These are phyloP conservation scores for Cicer arietinum DNA, from an alignment of 306 rosid species.

Conservation along the genomic window DNA sequence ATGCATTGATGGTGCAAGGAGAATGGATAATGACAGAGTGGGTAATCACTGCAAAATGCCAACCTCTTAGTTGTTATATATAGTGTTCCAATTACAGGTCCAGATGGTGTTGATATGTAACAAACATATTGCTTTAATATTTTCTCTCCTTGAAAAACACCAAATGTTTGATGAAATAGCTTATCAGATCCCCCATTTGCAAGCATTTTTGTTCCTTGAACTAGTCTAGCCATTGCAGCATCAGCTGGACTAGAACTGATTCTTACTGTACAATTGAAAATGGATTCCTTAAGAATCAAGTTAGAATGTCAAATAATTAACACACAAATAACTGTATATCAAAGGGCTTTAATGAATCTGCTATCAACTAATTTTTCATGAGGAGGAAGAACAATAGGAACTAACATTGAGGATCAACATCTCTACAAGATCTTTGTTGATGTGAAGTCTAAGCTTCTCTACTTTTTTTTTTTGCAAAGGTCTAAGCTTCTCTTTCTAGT, in stretches of 20 bases:
- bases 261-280: conserved; percentile 55
- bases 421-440: not conserved
- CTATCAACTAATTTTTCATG: not conserved
- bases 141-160: conserved; percentile 62
- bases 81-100: conserved; percentile 71
- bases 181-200: conserved; percentile 69
- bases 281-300: conserved; percentile 18
- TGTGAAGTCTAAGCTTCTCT: not conserved
- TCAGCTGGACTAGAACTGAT: conserved; percentile 58
- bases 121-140: conserved; percentile 67
- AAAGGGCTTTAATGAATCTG: not conserved
- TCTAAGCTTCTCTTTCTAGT: too few species aligned
- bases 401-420: not conserved
- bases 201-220: conserved; percentile 66
- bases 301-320: not conserved
- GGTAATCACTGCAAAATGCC: conserved; percentile 80
- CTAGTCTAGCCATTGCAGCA: conserved; percentile 74
- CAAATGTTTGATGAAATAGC: conserved; percentile 65
- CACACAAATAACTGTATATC: not conserved
- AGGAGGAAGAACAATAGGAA: not conserved
- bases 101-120: conserved; percentile 64
- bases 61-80: conserved; percentile 66
- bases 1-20: conserved; percentile 52
- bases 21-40: conserved; percentile 55
- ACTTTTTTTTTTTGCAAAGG: too few species aligned